Percentiles rank a stretch among this genome's conserved stretches.
Conservation (phyloP, 2,329 filamentous ascomycete genomes). For the Penicillium sp. region DNA sequence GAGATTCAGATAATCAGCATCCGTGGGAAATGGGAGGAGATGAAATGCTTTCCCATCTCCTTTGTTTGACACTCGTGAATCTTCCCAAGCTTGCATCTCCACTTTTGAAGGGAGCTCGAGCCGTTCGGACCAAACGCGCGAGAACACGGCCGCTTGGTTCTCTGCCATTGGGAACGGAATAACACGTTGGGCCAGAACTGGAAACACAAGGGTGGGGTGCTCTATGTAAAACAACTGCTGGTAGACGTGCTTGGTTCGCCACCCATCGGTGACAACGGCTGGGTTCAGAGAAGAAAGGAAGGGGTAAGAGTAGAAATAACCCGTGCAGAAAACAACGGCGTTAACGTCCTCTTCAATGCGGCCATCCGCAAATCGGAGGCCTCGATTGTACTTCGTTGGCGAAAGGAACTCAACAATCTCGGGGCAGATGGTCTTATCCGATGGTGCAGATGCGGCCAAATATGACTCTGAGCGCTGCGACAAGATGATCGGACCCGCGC, state of each 20-base stretch:
- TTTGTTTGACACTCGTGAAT: conserved; percentile 39
- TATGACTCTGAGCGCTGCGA: conserved; percentile 58
- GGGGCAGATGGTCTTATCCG: conserved; percentile 59
- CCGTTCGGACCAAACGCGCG: conserved; percentile 74
- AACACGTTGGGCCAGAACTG: conserved; percentile 75
- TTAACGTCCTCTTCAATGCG: conserved; percentile 69
- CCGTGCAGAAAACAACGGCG: conserved; percentile 81
- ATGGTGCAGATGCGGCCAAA: conserved; percentile 41
- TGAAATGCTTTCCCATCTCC: conserved; percentile 58
- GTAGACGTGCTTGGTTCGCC: conserved; percentile 71
- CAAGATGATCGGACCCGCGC: conserved; percentile 64
- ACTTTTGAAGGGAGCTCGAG: conserved; percentile 63
- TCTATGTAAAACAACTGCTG: conserved; percentile 76
- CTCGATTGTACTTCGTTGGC: conserved; percentile 54
- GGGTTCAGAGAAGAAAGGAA: conserved; percentile 61
- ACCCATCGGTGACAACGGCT: conserved; percentile 67
- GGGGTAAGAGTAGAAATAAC: conserved; percentile 82
- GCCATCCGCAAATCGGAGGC: conserved; percentile 68
- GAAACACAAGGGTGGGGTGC: conserved; percentile 77
- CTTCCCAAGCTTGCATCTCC: conserved; percentile 73
- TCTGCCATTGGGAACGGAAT: conserved; percentile 85
- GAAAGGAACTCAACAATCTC: conserved; percentile 59
- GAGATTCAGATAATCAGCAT: conserved; percentile 50
- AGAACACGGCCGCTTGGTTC: conserved; percentile 74
- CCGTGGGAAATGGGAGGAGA: conserved; percentile 52